Conservation (phyloP, 139 green algal species). For the Chlorella sp. region DNA sequence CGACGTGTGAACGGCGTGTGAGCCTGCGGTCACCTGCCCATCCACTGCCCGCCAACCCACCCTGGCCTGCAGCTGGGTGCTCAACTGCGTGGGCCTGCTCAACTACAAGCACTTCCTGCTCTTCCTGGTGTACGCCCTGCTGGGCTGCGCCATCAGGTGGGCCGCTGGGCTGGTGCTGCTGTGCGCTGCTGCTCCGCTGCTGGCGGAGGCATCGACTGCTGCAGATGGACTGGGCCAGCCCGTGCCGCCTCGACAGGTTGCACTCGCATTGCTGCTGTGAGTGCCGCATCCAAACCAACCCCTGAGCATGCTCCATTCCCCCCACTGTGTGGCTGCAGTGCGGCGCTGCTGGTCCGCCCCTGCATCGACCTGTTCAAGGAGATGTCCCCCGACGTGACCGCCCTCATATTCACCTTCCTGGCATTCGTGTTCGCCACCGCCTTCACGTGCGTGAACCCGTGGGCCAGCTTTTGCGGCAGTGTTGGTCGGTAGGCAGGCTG, state of each 20-base stretch:
- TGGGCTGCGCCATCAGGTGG: slow-evolving; percentile 53
- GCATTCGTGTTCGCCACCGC: slow-evolving; percentile 20
- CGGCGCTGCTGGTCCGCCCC: slow-evolving; percentile 41
- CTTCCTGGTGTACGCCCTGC: slow-evolving; percentile 83
- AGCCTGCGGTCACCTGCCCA: no score
- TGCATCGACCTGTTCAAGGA: slow-evolving; percentile 68
- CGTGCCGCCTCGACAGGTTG: no score
- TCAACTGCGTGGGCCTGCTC: slow-evolving; percentile 92
- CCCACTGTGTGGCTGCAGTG: no score
- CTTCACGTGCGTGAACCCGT: not conserved
- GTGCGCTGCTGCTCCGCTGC: not conserved
- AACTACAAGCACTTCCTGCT: slow-evolving; percentile 98
- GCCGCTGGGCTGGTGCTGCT: slow-evolving; percentile 2
- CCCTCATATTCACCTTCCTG: slow-evolving; percentile 35
- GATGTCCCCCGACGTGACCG: not conserved
- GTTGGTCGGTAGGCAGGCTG: no score
- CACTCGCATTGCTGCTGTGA: no score
- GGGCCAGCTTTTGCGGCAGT: slow-evolving; percentile 1
- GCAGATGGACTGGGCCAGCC: no score
- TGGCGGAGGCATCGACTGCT: no score
- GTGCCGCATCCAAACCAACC: no score
- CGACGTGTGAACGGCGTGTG: no score
- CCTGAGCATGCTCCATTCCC: no score
- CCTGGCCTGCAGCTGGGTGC: slow-evolving; percentile 66
- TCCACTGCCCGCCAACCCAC: no score